Percentiles rank a stretch among this genome's conserved stretches.
These are phyloP conservation scores for Suhomyces emberorum DNA, from an alignment of 805 yeast species.

Conservation along the genomic window DNA sequence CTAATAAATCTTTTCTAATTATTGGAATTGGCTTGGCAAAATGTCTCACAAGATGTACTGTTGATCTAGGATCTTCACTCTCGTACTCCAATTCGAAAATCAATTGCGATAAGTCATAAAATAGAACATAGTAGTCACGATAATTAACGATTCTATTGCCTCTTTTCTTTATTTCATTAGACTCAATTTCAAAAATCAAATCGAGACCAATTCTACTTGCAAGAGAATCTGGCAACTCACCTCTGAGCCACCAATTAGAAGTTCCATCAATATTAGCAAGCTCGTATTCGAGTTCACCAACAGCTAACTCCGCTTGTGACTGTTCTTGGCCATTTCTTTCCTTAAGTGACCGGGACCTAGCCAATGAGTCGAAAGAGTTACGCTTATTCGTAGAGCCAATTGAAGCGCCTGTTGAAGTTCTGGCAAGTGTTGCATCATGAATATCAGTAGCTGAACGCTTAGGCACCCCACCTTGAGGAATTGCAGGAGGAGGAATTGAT, in stretches of 20 bases:
- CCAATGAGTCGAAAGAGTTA: conserved; percentile 14
- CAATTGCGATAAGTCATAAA: conserved; percentile 68
- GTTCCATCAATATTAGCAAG: conserved; percentile 22
- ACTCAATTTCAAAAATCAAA: conserved; percentile 64
- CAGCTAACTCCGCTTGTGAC: conserved; percentile 27
- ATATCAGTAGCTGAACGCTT: conserved; percentile 15
- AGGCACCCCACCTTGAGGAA: conserved; percentile 5
- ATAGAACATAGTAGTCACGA: conserved; percentile 68
- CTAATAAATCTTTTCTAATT: conserved; percentile 46
- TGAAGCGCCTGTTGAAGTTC: conserved; percentile 13
- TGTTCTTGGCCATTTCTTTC: conserved; percentile 15
- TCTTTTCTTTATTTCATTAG: conserved; percentile 52
- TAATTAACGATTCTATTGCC: conserved; percentile 46
- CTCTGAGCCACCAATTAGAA: conserved; percentile 66
- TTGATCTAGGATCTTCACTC: conserved; percentile 48
- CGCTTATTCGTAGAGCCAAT: conserved; percentile 10
- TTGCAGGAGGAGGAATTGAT: conserved; percentile 9
- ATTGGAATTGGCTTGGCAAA: conserved; percentile 41
- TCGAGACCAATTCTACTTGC: conserved; percentile 43
- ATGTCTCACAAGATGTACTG: conserved; percentile 37
- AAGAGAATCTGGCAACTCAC: conserved; percentile 55
- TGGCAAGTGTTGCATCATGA: conserved; percentile 4
- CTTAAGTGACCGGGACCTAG: conserved; percentile 14
- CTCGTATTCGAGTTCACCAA: conserved; percentile 27
- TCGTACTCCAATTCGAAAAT: conserved; percentile 58